Conservation (phyloP, 257 asterid species). For the Knoxia roxburghii region DNA sequence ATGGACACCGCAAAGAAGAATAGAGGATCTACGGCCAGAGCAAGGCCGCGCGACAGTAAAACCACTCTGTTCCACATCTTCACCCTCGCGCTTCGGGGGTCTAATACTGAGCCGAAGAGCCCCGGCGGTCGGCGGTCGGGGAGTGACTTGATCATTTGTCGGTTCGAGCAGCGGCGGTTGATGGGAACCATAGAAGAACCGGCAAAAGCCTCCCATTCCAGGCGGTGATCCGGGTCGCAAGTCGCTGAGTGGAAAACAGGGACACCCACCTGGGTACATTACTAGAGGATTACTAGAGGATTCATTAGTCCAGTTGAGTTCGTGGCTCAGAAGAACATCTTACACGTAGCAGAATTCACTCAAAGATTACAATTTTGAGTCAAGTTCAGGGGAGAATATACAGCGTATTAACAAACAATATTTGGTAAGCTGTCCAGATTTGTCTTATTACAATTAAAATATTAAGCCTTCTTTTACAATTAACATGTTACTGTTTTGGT, state of each 20-base stretch:
- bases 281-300: slow-evolving; percentile 5
- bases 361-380: too few relatives aligned
- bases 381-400: too few relatives aligned
- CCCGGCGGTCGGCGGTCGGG: slow-evolving; percentile 8
- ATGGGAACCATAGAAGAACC: slow-evolving; percentile 78
- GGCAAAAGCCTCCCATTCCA: slow-evolving; percentile 91
- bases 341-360: too few relatives aligned
- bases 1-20: slow-evolving; percentile 79
- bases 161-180: slow-evolving; percentile 17
- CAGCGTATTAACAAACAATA: too few relatives aligned
- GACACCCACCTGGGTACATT: slow-evolving; percentile 19
- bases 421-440: too few relatives aligned
- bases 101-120: slow-evolving; percentile 44
- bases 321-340: too few relatives aligned
- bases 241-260: slow-evolving; percentile 16
- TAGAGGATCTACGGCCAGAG: slow-evolving; percentile 84
- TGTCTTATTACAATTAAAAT: too few relatives aligned
- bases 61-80: slow-evolving; percentile 86
- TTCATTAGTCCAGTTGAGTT: not conserved
- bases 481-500: slow-evolving; percentile 24
- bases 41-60: slow-evolving; percentile 84
- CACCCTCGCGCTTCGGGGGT: slow-evolving; percentile 87
- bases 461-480: too few relatives aligned
- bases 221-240: slow-evolving; percentile 37
- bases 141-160: not conserved